Evolutionary conservation across 2,329 filamentous ascomycete species (phyloP), one percentile per base, ranked within the genome.

Genomic region (Cucurbitaria berberidis): DNA sequence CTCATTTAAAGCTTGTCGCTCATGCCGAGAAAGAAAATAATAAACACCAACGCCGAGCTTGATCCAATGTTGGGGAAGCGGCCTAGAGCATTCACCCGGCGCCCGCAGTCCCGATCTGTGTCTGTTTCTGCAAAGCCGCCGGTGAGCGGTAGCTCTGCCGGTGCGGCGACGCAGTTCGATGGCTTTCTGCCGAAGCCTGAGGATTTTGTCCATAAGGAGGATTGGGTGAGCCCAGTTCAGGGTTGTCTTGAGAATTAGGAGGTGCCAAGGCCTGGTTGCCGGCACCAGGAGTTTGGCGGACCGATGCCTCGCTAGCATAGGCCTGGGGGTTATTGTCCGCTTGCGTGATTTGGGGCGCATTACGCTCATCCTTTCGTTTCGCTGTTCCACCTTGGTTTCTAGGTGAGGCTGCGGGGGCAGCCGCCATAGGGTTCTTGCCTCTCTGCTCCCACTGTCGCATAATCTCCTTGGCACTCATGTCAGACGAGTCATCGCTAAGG

Each of bases 381-480:
- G 81, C 75, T 82, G 79, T 75, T 81, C 64, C 65, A 5, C 63
- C 58, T 35, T 61, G 67, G 38, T 68, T 65, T 22, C 78, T 73
- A 74, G 61, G 73, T 4, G 68, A 68, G 5, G 59, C 29, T 65
- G 78, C 70, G 82, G 77, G 68, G 82, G 51, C 50, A 86, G 81
- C 73, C 82, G 78, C 67, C 82, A 77, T 76, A 86, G 84, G 75
- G 80, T 77, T 78, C 84, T 80, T 89, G 77, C 77, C 86, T 57
- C 95, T 88, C 69, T 96, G 91, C 44, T 92, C 92, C 76, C 96
- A 97, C 51, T 91, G 87, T 74, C 93, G 96, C 45, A 99, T 82
- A 48, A 99, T 98, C 69, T 99, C 95, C 75, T 99, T 99, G 5
- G 93, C 96, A 1, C 93, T 97, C 57, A 97, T 88, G 55, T 99